These are phyloP conservation scores for Yarrowia deformans DNA, from an alignment of 805 yeast species.

Conservation along the genomic window DNA sequence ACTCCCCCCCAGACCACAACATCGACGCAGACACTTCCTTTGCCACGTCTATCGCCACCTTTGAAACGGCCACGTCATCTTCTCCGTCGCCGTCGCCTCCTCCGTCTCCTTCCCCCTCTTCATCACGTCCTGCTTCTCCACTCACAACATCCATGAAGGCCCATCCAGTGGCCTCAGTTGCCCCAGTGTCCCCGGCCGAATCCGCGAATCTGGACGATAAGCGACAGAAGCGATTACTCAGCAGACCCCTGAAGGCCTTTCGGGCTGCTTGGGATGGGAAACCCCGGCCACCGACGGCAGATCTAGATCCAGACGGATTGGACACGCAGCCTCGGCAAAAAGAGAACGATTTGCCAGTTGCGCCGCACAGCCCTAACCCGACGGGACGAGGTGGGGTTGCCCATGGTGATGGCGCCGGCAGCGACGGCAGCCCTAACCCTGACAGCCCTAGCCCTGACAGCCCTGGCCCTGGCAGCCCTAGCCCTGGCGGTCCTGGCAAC, in stretches of 20 bases:
- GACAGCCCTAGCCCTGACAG: background rate
- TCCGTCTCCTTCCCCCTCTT: background rate
- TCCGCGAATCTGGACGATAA: background rate
- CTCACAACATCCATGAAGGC: background rate
- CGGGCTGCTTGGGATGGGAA: conserved; percentile 7
- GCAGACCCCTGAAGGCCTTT: conserved; percentile 5
- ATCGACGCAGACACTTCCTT: too few species aligned
- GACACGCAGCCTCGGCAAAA: background rate
- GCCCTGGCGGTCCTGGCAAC: background rate
- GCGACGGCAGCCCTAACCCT: conserved; percentile 19
- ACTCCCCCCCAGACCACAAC: too few species aligned
- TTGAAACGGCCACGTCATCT: background rate
- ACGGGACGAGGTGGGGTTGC: background rate
- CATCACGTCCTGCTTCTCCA: background rate
- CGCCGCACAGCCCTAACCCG: conserved; percentile 3
- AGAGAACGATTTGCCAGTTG: background rate
- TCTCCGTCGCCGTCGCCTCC: too few species aligned
- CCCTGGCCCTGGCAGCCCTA: background rate
- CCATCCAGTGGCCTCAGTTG: too few species aligned
- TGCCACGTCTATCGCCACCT: background rate
- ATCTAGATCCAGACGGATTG: too few species aligned
- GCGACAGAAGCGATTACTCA: background rate
- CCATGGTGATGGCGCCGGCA: background rate
- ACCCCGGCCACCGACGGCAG: background rate
- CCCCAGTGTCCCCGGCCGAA: background rate